Percentiles rank a stretch among this genome's conserved stretches.
Conservation (phyloP, 2,329 filamentous ascomycete genomes). For the Emmonsiellopsis sp. region DNA sequence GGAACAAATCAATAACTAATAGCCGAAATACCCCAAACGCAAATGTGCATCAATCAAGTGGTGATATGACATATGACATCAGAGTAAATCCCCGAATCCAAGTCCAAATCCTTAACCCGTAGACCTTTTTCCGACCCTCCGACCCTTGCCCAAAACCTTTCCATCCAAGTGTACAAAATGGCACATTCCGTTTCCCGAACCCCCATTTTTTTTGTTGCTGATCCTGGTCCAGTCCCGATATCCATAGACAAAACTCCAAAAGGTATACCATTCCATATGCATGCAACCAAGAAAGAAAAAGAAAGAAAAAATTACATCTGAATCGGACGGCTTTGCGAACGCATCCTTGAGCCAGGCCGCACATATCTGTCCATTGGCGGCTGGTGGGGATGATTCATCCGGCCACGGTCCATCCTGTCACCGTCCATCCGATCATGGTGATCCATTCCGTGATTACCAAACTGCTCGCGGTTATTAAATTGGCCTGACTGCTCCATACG, state of each 20-base stretch:
- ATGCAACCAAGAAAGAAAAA: neutral
- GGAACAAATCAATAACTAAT: too few relatives aligned
- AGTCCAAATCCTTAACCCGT: neutral
- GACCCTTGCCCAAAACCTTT: neutral
- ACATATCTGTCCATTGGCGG: neutral
- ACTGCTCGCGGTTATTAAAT: neutral
- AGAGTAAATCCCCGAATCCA: neutral
- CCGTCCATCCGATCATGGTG: neutral
- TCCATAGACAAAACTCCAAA: neutral
- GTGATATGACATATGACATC: too few relatives aligned
- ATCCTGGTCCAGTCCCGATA: too few relatives aligned
- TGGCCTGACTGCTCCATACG: neutral
- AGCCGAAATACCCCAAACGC: too few relatives aligned
- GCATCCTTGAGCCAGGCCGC: neutral
- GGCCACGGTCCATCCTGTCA: neutral
- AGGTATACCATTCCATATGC: neutral
- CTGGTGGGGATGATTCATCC: neutral
- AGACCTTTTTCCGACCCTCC: neutral
- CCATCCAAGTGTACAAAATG: neutral
- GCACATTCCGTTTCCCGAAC: neutral
- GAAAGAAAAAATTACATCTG: neutral
- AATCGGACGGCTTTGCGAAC: neutral
- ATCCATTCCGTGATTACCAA: neutral
- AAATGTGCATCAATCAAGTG: too few relatives aligned
- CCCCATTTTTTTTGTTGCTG: too few relatives aligned